Conservation (phyloP, 495 filamentous ascomycete genomes). For the Penicillium daleae region DNA sequence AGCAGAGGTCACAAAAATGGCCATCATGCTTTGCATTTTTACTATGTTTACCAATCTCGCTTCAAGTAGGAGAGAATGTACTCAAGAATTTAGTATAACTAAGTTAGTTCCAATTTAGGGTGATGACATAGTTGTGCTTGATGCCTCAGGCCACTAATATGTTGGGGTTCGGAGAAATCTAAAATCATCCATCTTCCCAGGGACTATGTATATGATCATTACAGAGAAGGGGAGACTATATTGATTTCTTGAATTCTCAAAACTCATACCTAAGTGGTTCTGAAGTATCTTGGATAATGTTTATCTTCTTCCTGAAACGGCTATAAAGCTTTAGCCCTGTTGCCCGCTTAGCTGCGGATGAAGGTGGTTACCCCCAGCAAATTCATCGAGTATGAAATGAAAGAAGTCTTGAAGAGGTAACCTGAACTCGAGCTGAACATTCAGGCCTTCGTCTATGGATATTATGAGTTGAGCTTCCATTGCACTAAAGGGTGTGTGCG, state of each 20-base stretch:
- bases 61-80: not conserved
- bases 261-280: too few species aligned
- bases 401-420: not conserved
- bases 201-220: too few species aligned
- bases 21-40: not conserved
- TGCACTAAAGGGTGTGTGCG: too few species aligned
- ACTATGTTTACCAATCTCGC: not conserved
- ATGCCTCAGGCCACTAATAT: slow-evolving; percentile 21
- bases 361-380: not conserved
- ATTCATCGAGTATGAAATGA: not conserved
- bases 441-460: too few species aligned
- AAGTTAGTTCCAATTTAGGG: not conserved
- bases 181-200: not conserved
- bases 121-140: not conserved
- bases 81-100: not conserved
- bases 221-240: too few species aligned
- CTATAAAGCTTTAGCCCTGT: not conserved
- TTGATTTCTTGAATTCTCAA: not conserved
- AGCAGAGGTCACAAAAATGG: not conserved
- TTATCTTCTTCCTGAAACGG: too few species aligned
- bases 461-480: too few species aligned
- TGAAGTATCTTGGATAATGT: too few species aligned
- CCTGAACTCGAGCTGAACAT: too few species aligned
- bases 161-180: not conserved
- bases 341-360: slow-evolving; percentile 6